These are phyloP conservation scores for Melocanna baccifera DNA, from an alignment of 176 grass and related monocot species.

Conservation along the genomic window DNA sequence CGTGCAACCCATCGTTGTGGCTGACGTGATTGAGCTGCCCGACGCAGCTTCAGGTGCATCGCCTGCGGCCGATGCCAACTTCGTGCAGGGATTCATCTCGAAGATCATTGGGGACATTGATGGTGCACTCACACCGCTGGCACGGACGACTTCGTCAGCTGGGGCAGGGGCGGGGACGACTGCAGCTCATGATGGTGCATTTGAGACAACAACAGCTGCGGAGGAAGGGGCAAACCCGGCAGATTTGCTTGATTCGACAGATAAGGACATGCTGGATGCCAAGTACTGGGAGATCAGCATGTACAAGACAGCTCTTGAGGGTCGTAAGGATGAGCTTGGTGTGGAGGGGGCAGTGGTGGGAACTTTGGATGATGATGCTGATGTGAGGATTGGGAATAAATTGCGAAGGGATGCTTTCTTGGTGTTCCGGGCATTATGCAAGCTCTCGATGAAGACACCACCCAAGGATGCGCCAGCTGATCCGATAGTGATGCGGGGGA, in stretches of 20 bases:
- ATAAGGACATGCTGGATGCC: slow-evolving; percentile 98
- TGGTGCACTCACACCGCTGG: slow-evolving; percentile 64
- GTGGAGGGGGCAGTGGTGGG: slow-evolving; percentile 59
- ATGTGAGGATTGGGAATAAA: slow-evolving; percentile 94
- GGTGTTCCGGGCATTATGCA: slow-evolving; percentile 92
- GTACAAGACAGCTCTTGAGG: slow-evolving; percentile 96
- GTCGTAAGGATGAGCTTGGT: slow-evolving; percentile 88
- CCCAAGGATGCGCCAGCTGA: slow-evolving; percentile 83
- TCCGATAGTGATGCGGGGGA: slow-evolving; percentile 83
- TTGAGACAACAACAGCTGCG: slow-evolving; percentile 69
- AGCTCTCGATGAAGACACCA: slow-evolving; percentile 98
- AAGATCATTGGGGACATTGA: slow-evolving; percentile 94
- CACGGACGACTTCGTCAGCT: slow-evolving; percentile 45
- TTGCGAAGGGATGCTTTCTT: slow-evolving; percentile 88
- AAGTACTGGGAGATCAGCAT: slow-evolving; percentile 99
- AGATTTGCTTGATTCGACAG: slow-evolving; percentile 88
- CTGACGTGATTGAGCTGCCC: slow-evolving; percentile 79
- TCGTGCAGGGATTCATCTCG: slow-evolving; percentile 92
- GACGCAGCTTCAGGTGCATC: slow-evolving; percentile 47
- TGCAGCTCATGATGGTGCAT: slow-evolving; percentile 80
- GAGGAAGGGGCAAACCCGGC: slow-evolving; percentile 76
- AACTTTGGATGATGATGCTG: slow-evolving; percentile 74
- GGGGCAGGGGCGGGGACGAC: slow-evolving; percentile 2
- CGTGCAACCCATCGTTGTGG: slow-evolving; percentile 88
- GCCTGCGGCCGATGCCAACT: slow-evolving; percentile 58